phyloP scores from a whole-genome alignment of 768 basidiomycete species.

The Rhizopogon roseolus region DNA sequence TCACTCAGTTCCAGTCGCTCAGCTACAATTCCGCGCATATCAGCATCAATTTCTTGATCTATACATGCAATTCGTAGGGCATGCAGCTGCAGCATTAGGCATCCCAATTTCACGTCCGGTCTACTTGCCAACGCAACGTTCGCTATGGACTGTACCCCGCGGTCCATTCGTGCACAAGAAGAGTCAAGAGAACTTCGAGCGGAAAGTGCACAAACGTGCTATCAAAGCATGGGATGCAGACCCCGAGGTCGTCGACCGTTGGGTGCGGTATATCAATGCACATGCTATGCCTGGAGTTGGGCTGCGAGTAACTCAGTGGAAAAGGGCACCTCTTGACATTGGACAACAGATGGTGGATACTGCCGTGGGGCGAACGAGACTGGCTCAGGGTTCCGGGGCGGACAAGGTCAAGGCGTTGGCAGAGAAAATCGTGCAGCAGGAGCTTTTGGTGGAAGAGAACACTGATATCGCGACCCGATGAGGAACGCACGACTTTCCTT shows the following conservation, averaged over 20 bases:
- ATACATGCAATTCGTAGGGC: slow-evolving; percentile 78
- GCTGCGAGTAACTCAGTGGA: slow-evolving; percentile 77
- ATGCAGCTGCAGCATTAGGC: slow-evolving; percentile 80
- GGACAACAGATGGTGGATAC: slow-evolving; percentile 35
- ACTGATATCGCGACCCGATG: too few relatives aligned
- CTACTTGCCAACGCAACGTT: slow-evolving; percentile 67
- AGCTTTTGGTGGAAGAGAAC: slow-evolving; percentile 4
- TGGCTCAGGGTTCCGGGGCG: slow-evolving; percentile 11
- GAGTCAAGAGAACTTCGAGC: slow-evolving; percentile 91
- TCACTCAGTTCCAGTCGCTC: slow-evolving; percentile 72
- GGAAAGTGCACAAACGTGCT: slow-evolving; percentile 74
- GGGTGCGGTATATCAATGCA: slow-evolving; percentile 71
- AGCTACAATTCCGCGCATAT: slow-evolving; percentile 81
- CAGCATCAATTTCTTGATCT: slow-evolving; percentile 61
- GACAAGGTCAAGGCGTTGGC: slow-evolving; percentile 35
- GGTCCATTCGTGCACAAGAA: slow-evolving; percentile 93
- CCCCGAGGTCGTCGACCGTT: slow-evolving; percentile 69
- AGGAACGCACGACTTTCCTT: too few relatives aligned
- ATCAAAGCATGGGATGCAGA: slow-evolving; percentile 93
- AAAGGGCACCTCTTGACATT: slow-evolving; percentile 53
- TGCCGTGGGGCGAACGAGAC: slow-evolving; percentile 30
- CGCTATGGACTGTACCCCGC: slow-evolving; percentile 80
- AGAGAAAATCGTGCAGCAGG: slow-evolving; percentile 35
- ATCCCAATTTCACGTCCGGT: slow-evolving; percentile 69
- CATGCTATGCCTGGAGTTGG: slow-evolving; percentile 86